Evolutionary conservation across 306 rosid genomes (phyloP), one percentile per base, ranked within the genome.

Genomic region (Gleditsia sinensis): DNA sequence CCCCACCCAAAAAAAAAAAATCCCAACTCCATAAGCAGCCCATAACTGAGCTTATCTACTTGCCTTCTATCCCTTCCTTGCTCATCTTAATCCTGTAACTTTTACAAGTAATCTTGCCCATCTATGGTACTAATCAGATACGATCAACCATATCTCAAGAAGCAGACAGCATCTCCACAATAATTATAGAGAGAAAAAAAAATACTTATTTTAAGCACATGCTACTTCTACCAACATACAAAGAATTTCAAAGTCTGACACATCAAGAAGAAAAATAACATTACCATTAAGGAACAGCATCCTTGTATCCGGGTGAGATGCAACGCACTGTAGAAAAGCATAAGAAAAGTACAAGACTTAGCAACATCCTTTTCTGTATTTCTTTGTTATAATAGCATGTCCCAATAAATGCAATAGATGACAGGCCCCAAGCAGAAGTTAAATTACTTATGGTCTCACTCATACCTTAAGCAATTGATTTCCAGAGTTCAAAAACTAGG

Each of bases 231-330:
- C 40, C 67, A 19, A 48, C 10, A 58, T 58, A 24, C 50, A 51
- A 25, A 74, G 33, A 58, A 60, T 16, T 9, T 54, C 8, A 53
- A 20, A 74, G 39, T 72, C 20, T 39, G 60, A 46, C 11, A 46
- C 28, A 76, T 63, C 24, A 59, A 84, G 68, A 74, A 80, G 56
- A 72, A 70, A 48, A 78, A 49, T 12, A 61, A 32, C 34, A 82
- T 86, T 93, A 93, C 97, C 98, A 6, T 89, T 85, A 5, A 91
- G 89, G 83, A 93, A 93, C 72, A 77, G 65, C 86, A 86, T 86
- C 82, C 91, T 86, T 25, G 98, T 93, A 45, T 89, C 90, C 17
- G 91, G 88, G 75, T 93, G 94, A 77, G 98, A 89, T 7, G 98
- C 98, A 60, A 89, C 94, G 65, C 93, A 89, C 96, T 93, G 85